phyloP scores from a whole-genome alignment of 495 filamentous ascomycete species.

The Bathelium albidoporum region DNA sequence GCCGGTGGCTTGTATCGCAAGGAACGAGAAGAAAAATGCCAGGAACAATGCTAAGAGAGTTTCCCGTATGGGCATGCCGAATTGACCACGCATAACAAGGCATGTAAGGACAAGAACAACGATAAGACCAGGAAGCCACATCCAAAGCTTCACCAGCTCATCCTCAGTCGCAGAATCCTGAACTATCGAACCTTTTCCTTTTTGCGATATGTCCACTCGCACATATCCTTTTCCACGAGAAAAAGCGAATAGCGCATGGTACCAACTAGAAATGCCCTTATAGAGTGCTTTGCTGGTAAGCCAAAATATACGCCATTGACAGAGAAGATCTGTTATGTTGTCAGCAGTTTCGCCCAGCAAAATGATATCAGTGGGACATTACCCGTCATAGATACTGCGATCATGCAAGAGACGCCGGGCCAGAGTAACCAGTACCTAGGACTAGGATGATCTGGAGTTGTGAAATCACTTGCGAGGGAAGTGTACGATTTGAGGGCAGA shows the following conservation, averaged over 20 bases:
- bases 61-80: constrained; percentile 49
- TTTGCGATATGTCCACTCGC: constrained; percentile 26
- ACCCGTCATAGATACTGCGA: constrained; percentile 48
- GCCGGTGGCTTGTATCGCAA: constrained; percentile 53
- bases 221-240: constrained; percentile 26
- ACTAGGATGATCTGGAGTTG: constrained; percentile 38
- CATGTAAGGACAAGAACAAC: constrained; percentile 43
- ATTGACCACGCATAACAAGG: constrained; percentile 51
- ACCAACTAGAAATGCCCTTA: constrained; percentile 34
- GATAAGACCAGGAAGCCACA: constrained; percentile 47
- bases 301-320: constrained; percentile 52
- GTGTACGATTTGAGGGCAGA: constrained; percentile 39
- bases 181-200: constrained; percentile 17
- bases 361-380: not conserved
- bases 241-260: not conserved
- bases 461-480: constrained; percentile 38
- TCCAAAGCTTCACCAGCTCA: constrained; percentile 52
- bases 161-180: constrained; percentile 43
- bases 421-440: constrained; percentile 59
- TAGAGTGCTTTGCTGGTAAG: constrained; percentile 42
- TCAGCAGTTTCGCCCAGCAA: not conserved
- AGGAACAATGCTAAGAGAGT: constrained; percentile 51
- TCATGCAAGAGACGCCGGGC: constrained; percentile 57
- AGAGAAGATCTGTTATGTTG: constrained; percentile 35
- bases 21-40: constrained; percentile 59